Percentiles rank a stretch among this genome's conserved stretches.
Evolutionary conservation across 495 filamentous ascomycete species (phyloP).

Genomic region (Xylaria cubensis): DNA sequence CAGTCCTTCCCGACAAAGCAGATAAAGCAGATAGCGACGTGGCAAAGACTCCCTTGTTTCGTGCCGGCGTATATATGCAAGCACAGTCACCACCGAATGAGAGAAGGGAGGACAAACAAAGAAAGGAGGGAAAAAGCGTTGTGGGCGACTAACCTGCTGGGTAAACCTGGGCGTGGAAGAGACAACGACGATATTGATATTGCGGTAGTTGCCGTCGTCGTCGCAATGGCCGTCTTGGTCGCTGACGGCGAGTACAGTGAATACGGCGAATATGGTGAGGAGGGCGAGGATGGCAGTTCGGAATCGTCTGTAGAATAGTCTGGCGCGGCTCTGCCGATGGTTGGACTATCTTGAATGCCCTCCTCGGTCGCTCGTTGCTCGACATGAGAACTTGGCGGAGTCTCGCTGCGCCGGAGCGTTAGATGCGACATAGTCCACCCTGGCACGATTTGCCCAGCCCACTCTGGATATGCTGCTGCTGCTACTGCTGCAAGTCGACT

Average conservation of each 20-base stretch:
- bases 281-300: slow-evolving; percentile 26
- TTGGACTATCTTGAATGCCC: slow-evolving; percentile 33
- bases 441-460: slow-evolving; percentile 11
- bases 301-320: slow-evolving; percentile 37
- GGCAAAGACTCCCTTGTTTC: slow-evolving; percentile 20
- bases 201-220: background rate
- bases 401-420: slow-evolving; percentile 48
- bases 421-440: slow-evolving; percentile 51
- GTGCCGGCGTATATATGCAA: background rate
- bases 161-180: slow-evolving; percentile 23
- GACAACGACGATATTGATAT: background rate
- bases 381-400: slow-evolving; percentile 42
- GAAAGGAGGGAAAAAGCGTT: slow-evolving; percentile 16
- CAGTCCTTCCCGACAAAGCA: slow-evolving; percentile 11
- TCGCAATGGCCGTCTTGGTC: background rate
- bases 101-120: slow-evolving; percentile 16
- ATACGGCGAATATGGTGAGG: slow-evolving; percentile 3
- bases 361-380: slow-evolving; percentile 27
- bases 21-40: slow-evolving; percentile 13
- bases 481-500: too few relatives aligned
- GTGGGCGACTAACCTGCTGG: slow-evolving; percentile 36
- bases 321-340: slow-evolving; percentile 41
- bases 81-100: slow-evolving; percentile 19
- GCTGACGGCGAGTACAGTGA: background rate
- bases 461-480: background rate